A percentile compares a stretch with the other conserved stretches of the same genome.
Evolutionary conservation across 2,329 filamentous ascomycete genomes (phyloP).

Genomic region (Claviceps pusilla): DNA sequence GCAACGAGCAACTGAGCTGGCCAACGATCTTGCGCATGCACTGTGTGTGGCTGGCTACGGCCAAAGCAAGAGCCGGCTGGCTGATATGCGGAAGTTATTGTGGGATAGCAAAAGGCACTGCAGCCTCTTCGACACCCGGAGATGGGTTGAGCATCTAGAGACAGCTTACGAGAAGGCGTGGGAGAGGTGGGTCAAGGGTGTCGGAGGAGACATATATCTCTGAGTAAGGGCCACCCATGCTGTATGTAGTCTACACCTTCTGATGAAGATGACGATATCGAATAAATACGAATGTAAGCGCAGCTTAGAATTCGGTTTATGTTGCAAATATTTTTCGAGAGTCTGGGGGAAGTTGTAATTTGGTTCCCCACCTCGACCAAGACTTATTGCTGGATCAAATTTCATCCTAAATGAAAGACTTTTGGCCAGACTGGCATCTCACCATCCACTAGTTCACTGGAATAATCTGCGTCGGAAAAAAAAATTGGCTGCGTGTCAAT

Average conservation of each 20-base stretch:
- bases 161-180: conserved; percentile 78
- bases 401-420: background rate
- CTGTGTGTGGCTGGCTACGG: conserved; percentile 29
- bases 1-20: conserved; percentile 54
- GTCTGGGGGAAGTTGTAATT: background rate
- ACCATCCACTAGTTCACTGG: background rate
- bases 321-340: background rate
- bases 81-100: conserved; percentile 64
- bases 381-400: background rate
- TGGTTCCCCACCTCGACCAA: background rate
- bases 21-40: conserved; percentile 45
- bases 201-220: conserved; percentile 88
- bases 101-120: conserved; percentile 76
- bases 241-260: background rate
- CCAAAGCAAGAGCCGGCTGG: conserved; percentile 51
- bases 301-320: background rate
- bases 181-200: conserved; percentile 70
- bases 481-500: background rate
- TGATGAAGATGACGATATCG: conserved; percentile 2
- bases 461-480: background rate
- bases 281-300: background rate
- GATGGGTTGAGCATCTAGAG: conserved; percentile 87
- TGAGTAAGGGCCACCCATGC: conserved; percentile 10
- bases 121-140: conserved; percentile 74
- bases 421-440: background rate